Evolutionary conservation across 1,284 basidiomycete genomes (phyloP), one percentile per base, ranked within the genome.

Genomic region (Caloboletus inedulis): DNA sequence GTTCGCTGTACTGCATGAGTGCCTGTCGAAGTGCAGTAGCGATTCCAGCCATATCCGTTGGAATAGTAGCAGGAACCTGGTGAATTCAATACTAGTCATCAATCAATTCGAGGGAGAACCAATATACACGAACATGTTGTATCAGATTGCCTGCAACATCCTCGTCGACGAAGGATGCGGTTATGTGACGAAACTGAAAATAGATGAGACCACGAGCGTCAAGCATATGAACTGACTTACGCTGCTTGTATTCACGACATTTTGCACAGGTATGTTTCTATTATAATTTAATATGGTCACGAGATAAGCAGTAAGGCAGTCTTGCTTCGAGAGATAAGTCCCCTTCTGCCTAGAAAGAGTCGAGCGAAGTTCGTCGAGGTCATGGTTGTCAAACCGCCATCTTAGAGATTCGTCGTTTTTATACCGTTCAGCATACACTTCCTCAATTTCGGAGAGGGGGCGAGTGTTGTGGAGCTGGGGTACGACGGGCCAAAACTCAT

Each of bases 221-320:
- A 19, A 21, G 19, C 40, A 4, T 8, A 8, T 16, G 12, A 6
- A 13, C 40, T 18, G 37, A 56, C 59, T 43, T 31, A 70, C 67
- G 34, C 59, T 65, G 6, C 58, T 58, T 3, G 57, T 62, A 39
- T 67, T 68, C 1, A 59, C 63, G 19, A 69, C 47, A 29, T 43
- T 56, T 12, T 34, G 45, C 6, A 46, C 41, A 7, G 37, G 18
- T 40, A 41, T 27, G 49, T 52, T 4, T 31, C 21, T 31, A 12
- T 56, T 55, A 7, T 59, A 50, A 35, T 65, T 64, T 5, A 69
- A 44, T 3, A 62, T 44, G 7, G 49, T 51, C 19, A 62, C 57
- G n/a, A 69, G 44, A 43, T 62, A 68, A 7, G 68, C 69, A 2
- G 59, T 59, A 41, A 71, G 52, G 44, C 64, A 65, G 35, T 69